phyloP scores from a whole-genome alignment of 345 rosid genomes.

The Aquilaria sinensis region DNA sequence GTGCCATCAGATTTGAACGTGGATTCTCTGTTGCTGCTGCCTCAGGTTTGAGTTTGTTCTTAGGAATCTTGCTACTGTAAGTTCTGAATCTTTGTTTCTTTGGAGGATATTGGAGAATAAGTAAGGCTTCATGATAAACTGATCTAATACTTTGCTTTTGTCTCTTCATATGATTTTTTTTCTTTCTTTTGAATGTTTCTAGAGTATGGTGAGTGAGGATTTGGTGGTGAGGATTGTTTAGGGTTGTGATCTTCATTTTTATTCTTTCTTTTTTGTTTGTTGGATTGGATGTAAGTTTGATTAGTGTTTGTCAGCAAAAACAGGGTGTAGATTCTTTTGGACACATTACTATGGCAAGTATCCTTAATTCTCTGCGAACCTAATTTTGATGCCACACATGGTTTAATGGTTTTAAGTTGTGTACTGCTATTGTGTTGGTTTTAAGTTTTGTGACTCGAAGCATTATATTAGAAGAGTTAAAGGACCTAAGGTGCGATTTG shows the following conservation, averaged over 20 bases:
- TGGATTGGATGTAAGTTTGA: constrained; percentile 8
- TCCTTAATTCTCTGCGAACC: too few relatives aligned
- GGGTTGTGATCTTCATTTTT: constrained; percentile 10
- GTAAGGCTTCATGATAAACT: constrained; percentile 12
- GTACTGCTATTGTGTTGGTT: too few relatives aligned
- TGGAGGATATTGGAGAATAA: constrained; percentile 17
- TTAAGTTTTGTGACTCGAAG: too few relatives aligned
- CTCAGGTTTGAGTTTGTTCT: constrained; percentile 36
- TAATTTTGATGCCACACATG: too few relatives aligned
- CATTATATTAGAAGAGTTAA: too few relatives aligned
- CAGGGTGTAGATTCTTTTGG: constrained; percentile 12
- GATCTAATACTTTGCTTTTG: constrained; percentile 10
- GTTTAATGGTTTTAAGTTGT: too few relatives aligned
- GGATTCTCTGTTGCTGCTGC: constrained; percentile 31
- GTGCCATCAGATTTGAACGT: constrained; percentile 31
- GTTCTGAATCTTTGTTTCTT: constrained; percentile 1
- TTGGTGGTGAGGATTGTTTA: neutral
- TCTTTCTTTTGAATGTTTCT: neutral
- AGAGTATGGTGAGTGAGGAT: neutral
- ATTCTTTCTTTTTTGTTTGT: neutral
- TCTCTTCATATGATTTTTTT: neutral
- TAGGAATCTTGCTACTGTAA: constrained; percentile 28
- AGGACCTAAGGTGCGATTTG: too few relatives aligned
- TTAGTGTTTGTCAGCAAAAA: constrained; percentile 1
- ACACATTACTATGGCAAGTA: constrained; percentile 5